phyloP scores from a whole-genome alignment of 1,139 yeast species.

The Hyphopichia burtonii region DNA sequence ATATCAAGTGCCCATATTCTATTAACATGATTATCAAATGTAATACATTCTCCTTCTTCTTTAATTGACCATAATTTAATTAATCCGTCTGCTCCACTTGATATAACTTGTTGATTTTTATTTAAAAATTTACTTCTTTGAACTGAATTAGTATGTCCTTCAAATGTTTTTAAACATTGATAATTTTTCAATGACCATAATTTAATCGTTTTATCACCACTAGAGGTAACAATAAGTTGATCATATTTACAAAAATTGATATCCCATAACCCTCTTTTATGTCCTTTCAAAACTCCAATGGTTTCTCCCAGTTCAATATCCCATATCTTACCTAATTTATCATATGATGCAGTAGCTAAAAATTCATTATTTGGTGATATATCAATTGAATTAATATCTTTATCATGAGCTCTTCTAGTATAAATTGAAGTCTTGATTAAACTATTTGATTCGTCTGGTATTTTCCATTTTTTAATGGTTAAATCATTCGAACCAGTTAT shows the following conservation, averaged over 20 bases:
- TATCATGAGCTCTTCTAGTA: conserved; percentile 95
- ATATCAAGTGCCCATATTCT: conserved; percentile 88
- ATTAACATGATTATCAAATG: conserved; percentile 89
- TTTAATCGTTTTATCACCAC: conserved; percentile 89
- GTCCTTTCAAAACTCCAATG: conserved; percentile 81
- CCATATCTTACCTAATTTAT: conserved; percentile 90
- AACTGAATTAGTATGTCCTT: conserved; percentile 92
- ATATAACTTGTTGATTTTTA: conserved; percentile 65
- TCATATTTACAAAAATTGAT: conserved; percentile 79
- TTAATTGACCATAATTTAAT: conserved; percentile 85
- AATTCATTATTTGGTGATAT: conserved; percentile 84
- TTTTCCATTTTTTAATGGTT: conserved; percentile 86
- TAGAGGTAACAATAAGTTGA: conserved; percentile 70
- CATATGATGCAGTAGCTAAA: conserved; percentile 96
- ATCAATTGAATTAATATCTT: conserved; percentile 87
- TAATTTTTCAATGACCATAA: conserved; percentile 84
- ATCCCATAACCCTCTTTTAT: conserved; percentile 94
- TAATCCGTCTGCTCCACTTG: conserved; percentile 93
- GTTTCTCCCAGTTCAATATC: conserved; percentile 78
- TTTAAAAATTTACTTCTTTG: conserved; percentile 75
- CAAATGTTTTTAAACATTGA: conserved; percentile 77
- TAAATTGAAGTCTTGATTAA: conserved; percentile 59
- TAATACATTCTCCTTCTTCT: conserved; percentile 67
- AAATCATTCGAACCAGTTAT: conserved; percentile 87
- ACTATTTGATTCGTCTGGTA: conserved; percentile 43